Conservation (phyloP, 345 rosid species). For the Brassica juncea region DNA sequence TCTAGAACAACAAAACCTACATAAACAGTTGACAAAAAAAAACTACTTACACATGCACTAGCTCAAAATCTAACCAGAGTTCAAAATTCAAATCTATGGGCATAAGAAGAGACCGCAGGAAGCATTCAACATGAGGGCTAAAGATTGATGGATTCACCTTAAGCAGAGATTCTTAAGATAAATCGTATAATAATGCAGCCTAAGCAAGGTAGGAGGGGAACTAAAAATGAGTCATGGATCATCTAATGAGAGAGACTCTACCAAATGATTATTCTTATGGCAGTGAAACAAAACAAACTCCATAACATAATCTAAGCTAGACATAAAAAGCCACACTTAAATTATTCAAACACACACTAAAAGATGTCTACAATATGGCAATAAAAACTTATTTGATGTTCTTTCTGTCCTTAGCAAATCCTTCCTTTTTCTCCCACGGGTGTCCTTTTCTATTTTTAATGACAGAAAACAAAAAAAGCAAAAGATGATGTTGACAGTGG, state of each 20-base stretch:
- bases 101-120: not conserved
- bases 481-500: slow-evolving; percentile 67
- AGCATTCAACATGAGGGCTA: not conserved
- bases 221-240: slow-evolving; percentile 4
- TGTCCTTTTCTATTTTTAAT: not conserved
- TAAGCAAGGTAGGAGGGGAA: not conserved
- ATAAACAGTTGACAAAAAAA: not conserved
- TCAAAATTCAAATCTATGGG: not conserved
- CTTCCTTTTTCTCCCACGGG: slow-evolving; percentile 35
- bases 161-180: slow-evolving; percentile 26
- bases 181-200: slow-evolving; percentile 14
- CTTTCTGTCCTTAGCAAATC: slow-evolving; percentile 39
- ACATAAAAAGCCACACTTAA: slow-evolving; percentile 22
- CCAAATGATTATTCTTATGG: slow-evolving; percentile 22
- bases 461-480: not conserved
- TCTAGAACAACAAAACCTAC: not conserved
- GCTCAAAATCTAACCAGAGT: not conserved
- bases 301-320: slow-evolving; percentile 38
- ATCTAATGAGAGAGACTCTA: slow-evolving; percentile 24
- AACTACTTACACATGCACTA: slow-evolving; percentile 16
- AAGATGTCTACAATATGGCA: slow-evolving; percentile 8
- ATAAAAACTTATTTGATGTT: not conserved
- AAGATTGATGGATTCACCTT: slow-evolving; percentile 2
- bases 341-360: slow-evolving; percentile 21
- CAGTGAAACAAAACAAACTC: slow-evolving; percentile 25